A percentile compares a stretch with the other conserved stretches of the same genome.
These are phyloP conservation scores for Apiospora phragmitis DNA, from an alignment of 2,329 filamentous ascomycete species.

Conservation along the genomic window DNA sequence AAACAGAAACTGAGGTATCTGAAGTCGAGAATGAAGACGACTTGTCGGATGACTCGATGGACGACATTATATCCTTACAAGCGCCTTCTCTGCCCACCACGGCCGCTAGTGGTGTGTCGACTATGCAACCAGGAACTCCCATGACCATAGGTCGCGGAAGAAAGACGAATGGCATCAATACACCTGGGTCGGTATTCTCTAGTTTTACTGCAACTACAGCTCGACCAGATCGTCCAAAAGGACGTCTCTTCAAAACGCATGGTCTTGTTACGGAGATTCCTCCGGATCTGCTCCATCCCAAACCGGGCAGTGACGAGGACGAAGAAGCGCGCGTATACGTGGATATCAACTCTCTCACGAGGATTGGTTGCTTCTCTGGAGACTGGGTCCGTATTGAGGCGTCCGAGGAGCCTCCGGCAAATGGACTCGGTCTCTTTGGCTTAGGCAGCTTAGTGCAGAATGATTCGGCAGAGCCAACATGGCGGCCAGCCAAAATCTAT, in stretches of 20 bases:
- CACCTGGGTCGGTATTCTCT: slow-evolving; percentile 87
- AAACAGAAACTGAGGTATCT: slow-evolving; percentile 64
- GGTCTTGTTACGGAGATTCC: slow-evolving; percentile 72
- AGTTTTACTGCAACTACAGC: slow-evolving; percentile 84
- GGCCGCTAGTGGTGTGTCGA: slow-evolving; percentile 76
- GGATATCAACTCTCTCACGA: slow-evolving; percentile 79
- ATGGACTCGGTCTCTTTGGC: slow-evolving; percentile 66
- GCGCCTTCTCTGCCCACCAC: slow-evolving; percentile 78
- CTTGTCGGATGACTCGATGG: slow-evolving; percentile 85
- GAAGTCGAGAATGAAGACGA: slow-evolving; percentile 68
- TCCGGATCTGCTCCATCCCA: slow-evolving; percentile 80
- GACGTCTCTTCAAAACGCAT: slow-evolving; percentile 82
- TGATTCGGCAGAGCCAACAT: slow-evolving; percentile 62
- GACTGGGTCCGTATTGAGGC: slow-evolving; percentile 91
- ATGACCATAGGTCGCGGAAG: slow-evolving; percentile 68
- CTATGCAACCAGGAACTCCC: slow-evolving; percentile 78
- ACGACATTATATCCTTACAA: slow-evolving; percentile 89
- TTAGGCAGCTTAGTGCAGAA: slow-evolving; percentile 66
- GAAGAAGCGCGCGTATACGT: slow-evolving; percentile 90
- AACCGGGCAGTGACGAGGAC: slow-evolving; percentile 74
- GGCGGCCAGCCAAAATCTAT: slow-evolving; percentile 86
- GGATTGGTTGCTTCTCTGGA: slow-evolving; percentile 94
- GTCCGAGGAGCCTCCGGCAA: slow-evolving; percentile 69
- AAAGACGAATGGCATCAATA: slow-evolving; percentile 70
- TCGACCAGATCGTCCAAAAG: slow-evolving; percentile 68